phyloP scores from a whole-genome alignment of 2,329 filamentous ascomycete genomes.

The Monilinia polystroma region DNA sequence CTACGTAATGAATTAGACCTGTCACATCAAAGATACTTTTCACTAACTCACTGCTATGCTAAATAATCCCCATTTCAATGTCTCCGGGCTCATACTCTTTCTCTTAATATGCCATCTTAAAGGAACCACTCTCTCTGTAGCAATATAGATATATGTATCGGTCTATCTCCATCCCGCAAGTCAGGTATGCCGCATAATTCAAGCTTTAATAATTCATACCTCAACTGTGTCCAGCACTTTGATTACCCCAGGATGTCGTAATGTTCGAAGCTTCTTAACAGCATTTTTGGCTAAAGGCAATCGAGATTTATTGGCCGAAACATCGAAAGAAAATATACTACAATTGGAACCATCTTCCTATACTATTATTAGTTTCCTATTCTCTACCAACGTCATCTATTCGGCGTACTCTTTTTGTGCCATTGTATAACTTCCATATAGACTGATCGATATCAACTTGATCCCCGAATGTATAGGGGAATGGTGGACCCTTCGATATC shows the following conservation, averaged over 20 bases:
- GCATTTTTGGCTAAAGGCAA: slow-evolving; percentile 90
- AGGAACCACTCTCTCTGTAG: slow-evolving; percentile 85
- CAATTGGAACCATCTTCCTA: slow-evolving; percentile 93
- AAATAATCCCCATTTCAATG: slow-evolving; percentile 93
- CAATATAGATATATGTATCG: slow-evolving; percentile 92
- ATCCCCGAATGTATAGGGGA: slow-evolving; percentile 91
- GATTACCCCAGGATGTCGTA: slow-evolving; percentile 91
- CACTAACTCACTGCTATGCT: slow-evolving; percentile 67
- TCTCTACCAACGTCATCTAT: not conserved
- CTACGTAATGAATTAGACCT: slow-evolving; percentile 43
- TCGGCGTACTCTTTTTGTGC: slow-evolving; percentile 71
- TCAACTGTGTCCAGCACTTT: slow-evolving; percentile 94
- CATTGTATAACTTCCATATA: slow-evolving; percentile 95
- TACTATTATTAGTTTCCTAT: slow-evolving; percentile 27
- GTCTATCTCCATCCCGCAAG: slow-evolving; percentile 55
- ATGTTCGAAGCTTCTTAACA: slow-evolving; percentile 85
- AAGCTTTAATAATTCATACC: slow-evolving; percentile 49
- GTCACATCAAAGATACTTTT: not conserved
- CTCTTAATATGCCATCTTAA: slow-evolving; percentile 87
- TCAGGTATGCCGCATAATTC: slow-evolving; percentile 27
- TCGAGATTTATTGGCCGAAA: slow-evolving; percentile 73
- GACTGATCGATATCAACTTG: slow-evolving; percentile 88
- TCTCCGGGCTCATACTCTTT: slow-evolving; percentile 85
- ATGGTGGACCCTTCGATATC: slow-evolving; percentile 90
- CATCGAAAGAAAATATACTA: slow-evolving; percentile 96